phyloP scores from a whole-genome alignment of 768 basidiomycete species.

The Tephrocybe sp. region DNA sequence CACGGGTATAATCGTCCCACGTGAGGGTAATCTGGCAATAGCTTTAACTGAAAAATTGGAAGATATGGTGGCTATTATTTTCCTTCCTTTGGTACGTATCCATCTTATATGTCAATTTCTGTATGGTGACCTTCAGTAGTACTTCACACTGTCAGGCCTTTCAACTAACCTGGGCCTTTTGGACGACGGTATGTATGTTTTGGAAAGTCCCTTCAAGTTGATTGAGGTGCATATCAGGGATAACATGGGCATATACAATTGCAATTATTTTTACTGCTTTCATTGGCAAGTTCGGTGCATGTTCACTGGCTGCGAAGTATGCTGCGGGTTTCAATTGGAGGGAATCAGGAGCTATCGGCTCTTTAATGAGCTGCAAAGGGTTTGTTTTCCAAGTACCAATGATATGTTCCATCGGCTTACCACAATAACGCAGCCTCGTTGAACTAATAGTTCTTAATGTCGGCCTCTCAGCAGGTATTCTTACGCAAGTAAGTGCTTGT shows the following conservation, averaged over 20 bases:
- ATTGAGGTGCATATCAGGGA: slow-evolving; percentile 38
- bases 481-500: slow-evolving; percentile 46
- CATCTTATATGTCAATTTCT: slow-evolving; percentile 5
- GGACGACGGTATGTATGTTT: slow-evolving; percentile 54
- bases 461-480: slow-evolving; percentile 77
- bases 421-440: slow-evolving; percentile 54
- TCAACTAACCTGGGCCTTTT: slow-evolving; percentile 87
- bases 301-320: slow-evolving; percentile 64
- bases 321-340: slow-evolving; percentile 76
- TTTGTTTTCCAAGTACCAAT: slow-evolving; percentile 21
- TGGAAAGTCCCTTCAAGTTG: not conserved
- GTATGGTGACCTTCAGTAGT: slow-evolving; percentile 41
- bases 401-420: not conserved
- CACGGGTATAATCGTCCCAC: slow-evolving; percentile 78
- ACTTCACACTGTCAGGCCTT: slow-evolving; percentile 91
- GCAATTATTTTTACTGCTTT: slow-evolving; percentile 81
- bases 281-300: slow-evolving; percentile 86
- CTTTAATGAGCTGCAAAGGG: slow-evolving; percentile 97
- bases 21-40: slow-evolving; percentile 85
- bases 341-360: slow-evolving; percentile 82
- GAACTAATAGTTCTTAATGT: slow-evolving; percentile 97
- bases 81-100: slow-evolving; percentile 70
- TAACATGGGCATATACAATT: slow-evolving; percentile 88
- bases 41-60: slow-evolving; percentile 94
- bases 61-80: slow-evolving; percentile 89